Evolutionary conservation across 257 asterid genomes (phyloP), one percentile per base, ranked within the genome.

Genomic region (Primulina tabacum): DNA sequence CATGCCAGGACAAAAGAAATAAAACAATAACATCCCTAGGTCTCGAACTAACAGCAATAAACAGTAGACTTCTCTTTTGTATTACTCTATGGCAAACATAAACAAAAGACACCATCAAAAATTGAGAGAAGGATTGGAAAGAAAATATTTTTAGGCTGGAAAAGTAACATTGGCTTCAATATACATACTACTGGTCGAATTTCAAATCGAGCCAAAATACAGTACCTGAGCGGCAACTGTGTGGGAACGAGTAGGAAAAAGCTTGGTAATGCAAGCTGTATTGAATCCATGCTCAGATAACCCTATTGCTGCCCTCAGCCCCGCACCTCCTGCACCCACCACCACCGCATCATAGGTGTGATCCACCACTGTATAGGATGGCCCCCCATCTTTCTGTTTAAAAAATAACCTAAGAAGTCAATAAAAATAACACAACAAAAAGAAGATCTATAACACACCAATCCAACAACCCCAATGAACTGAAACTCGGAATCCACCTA

Each of bases 271-370:
- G 82, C 99, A 93, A 76, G 99, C 99, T 30, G 99, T 93, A 71
- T 93, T 90, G 85, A 93, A 93, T 70, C 99, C 98, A 78, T 91
- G 97, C 92, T 91, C 99, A 0, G 99, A 94, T 65, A 94, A 82
- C 64, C 99, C 99, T 61, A 94, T 94, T 5, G 99, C 99, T 0
- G 99, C 99, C 74, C 99, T 82, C 64, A 94, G 90, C 59, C 99
- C 99, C 5, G 99, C 99, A 11, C 99, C 99, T 7, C 99, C 99
- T 2, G 99, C 99, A 2, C 99, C 99, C 12, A 94, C 98, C 69
- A 94, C 99, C 59, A 94, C 95, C 1, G 99, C 99, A 77, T 94
- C 99, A 47, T 94, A 94, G 59, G 97, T 91, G 86, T 94, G 99
- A 79, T 94, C 99, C 76, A 94, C 99, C 50, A 94, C 83, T 11